These are phyloP conservation scores for Zizania palustris DNA, from an alignment of 202 grass and related monocot species.

Conservation along the genomic window DNA sequence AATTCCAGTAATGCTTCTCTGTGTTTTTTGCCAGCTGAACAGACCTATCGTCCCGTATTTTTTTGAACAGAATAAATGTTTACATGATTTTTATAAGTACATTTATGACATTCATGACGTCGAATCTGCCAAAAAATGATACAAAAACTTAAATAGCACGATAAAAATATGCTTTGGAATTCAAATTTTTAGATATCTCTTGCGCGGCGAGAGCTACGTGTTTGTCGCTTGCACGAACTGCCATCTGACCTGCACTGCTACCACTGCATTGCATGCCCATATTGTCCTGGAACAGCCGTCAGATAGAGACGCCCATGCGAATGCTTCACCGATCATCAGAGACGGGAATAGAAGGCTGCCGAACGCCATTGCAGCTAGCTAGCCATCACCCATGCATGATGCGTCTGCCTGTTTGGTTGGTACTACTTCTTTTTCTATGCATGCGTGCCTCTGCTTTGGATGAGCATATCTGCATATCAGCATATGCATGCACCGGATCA, in stretches of 20 bases:
- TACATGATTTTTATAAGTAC: no score
- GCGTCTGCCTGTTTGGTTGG: neutral
- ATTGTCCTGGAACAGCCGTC: slow-evolving; percentile 34
- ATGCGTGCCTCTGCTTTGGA: neutral
- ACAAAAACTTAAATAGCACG: no score
- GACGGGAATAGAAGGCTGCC: neutral
- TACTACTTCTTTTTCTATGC: neutral
- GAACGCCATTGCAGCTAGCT: neutral
- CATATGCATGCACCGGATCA: neutral
- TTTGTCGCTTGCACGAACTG: neutral
- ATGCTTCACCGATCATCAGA: no score
- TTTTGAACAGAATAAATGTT: no score
- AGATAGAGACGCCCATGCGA: slow-evolving; percentile 13
- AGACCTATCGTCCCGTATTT: no score
- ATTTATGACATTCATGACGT: no score
- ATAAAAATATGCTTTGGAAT: no score
- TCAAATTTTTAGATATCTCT: neutral
- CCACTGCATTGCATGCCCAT: slow-evolving; percentile 21
- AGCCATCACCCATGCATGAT: no score
- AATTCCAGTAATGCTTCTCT: neutral
- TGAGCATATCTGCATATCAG: neutral
- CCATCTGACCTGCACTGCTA: neutral
- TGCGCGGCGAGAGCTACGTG: neutral
- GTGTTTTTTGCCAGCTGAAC: no score
- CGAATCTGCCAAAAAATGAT: no score